These are phyloP conservation scores for Saitoella complicata DNA, from an alignment of 805 yeast species.

Conservation along the genomic window DNA sequence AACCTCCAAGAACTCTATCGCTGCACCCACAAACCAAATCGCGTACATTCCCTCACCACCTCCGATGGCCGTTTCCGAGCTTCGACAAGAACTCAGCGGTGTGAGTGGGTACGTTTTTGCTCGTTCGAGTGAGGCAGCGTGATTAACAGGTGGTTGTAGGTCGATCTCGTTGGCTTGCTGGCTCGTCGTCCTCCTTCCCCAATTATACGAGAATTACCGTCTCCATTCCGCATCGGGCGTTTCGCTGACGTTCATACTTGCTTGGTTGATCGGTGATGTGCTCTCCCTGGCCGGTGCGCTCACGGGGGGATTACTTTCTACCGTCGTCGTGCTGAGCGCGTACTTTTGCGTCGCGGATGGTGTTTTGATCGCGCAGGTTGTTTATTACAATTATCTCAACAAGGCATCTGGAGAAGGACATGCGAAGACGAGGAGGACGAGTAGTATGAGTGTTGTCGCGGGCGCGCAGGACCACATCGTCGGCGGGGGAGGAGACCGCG, in stretches of 20 bases:
- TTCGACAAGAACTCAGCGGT: too few relatives aligned
- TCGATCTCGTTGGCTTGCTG: constrained; percentile 62
- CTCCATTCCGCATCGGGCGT: constrained; percentile 52
- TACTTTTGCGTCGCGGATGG: constrained; percentile 67
- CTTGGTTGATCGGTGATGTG: constrained; percentile 62
- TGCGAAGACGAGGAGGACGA: too few relatives aligned
- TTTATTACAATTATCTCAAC: constrained; percentile 32
- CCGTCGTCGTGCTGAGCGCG: constrained; percentile 49
- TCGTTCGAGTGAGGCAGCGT: too few relatives aligned
- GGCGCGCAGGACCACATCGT: too few relatives aligned
- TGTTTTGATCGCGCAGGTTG: constrained; percentile 38
- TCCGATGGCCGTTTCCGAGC: too few relatives aligned
- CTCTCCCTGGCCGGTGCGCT: constrained; percentile 51
- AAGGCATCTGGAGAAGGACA: too few relatives aligned
- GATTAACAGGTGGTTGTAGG: constrained; percentile 27
- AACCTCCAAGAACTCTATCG: too few relatives aligned
- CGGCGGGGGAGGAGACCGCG: too few relatives aligned
- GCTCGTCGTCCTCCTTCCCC: constrained; percentile 63
- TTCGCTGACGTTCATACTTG: constrained; percentile 45
- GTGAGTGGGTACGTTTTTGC: too few relatives aligned
- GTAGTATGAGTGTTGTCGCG: too few relatives aligned
- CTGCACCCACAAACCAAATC: too few relatives aligned
- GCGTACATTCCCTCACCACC: too few relatives aligned
- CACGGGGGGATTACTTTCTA: constrained; percentile 55
- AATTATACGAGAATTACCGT: constrained; percentile 66